A percentile compares a stretch with the other conserved stretches of the same genome.
These are phyloP conservation scores for Talaromyces sp. DNA, from an alignment of 2,329 filamentous ascomycete species.

Conservation along the genomic window DNA sequence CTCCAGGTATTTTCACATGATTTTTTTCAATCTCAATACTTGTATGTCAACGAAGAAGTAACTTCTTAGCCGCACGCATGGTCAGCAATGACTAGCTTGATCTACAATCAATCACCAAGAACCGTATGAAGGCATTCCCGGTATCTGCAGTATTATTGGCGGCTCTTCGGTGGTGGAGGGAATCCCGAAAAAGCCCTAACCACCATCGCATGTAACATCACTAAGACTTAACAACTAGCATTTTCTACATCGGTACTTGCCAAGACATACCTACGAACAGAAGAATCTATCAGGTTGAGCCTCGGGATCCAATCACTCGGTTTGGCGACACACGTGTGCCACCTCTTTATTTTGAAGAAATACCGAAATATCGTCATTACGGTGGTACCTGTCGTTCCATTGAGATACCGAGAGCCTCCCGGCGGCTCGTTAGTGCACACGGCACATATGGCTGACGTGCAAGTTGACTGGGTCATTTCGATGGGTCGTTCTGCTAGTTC, in stretches of 20 bases:
- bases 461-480: not conserved
- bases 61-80: not conserved
- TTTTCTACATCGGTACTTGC: constrained; percentile 3
- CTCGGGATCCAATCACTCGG: not conserved
- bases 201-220: constrained; percentile 4
- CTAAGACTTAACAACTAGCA: not conserved
- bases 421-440: not conserved
- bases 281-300: not conserved
- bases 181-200: not conserved
- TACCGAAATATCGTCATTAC: not conserved
- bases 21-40: not conserved
- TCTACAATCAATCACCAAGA: not conserved
- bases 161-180: not conserved
- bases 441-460: not conserved
- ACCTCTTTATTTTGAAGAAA: not conserved
- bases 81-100: not conserved
- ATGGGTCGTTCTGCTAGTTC: not conserved
- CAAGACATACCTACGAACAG: not conserved
- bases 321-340: not conserved
- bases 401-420: not conserved
- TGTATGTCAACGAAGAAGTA: not conserved
- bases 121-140: not conserved
- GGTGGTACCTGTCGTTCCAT: not conserved
- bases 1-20: not conserved
- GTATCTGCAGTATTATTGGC: not conserved